phyloP scores from a whole-genome alignment of 768 basidiomycete genomes.

The Lactarius sp. region DNA sequence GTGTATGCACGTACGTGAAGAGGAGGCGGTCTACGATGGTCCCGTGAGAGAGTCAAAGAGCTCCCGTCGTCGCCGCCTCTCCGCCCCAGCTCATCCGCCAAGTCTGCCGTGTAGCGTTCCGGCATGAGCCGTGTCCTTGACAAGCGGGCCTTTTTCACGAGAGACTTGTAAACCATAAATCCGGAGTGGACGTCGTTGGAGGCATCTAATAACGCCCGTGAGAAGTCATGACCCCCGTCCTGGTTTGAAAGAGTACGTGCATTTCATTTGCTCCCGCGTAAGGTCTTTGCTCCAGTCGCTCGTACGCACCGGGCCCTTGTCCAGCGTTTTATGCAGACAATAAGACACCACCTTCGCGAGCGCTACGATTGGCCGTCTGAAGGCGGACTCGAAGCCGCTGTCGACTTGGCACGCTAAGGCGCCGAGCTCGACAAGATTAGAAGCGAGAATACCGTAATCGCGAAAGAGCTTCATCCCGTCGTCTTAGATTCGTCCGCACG shows the following conservation, averaged over 20 bases:
- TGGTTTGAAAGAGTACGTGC: conserved; percentile 27
- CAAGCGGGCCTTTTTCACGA: conserved; percentile 34
- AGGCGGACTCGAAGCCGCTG: conserved; percentile 31
- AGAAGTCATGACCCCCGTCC: neutral
- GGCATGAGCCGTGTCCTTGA: conserved; percentile 25
- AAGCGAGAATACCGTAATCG: conserved; percentile 42
- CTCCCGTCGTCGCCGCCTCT: neutral
- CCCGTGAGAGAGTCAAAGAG: neutral
- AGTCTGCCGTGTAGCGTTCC: conserved; percentile 30
- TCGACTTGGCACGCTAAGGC: conserved; percentile 41
- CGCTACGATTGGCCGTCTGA: conserved; percentile 39
- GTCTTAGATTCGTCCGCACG: conserved; percentile 29
- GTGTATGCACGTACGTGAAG: conserved; percentile 39
- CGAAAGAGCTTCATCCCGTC: conserved; percentile 46
- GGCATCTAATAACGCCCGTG: conserved; percentile 37
- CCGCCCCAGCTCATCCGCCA: conserved; percentile 24
- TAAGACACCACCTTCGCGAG: conserved; percentile 41
- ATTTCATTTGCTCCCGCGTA: conserved; percentile 37
- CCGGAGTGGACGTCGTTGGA: conserved; percentile 50
- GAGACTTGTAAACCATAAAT: conserved; percentile 39
- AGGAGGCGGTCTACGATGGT: conserved; percentile 21
- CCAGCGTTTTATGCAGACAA: conserved; percentile 38
- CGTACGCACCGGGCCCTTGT: conserved; percentile 43
- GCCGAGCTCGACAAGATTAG: conserved; percentile 44
- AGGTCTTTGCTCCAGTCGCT: conserved; percentile 44